Base-by-base conservation (phyloP, 768 basidiomycete genomes). In the Leccinum longicurvipes region DNA sequence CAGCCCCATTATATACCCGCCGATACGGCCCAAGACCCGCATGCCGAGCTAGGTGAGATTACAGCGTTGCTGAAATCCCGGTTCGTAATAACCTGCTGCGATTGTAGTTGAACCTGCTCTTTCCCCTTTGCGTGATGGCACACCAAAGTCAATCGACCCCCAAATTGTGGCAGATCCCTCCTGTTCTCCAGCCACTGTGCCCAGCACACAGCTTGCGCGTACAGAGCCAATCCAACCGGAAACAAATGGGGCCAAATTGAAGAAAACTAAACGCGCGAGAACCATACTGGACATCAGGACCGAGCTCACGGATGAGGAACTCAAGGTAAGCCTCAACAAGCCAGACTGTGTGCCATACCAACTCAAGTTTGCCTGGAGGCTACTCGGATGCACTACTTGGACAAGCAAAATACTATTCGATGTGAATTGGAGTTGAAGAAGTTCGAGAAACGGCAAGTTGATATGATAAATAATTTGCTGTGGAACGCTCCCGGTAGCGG, bases 261-360 rank as follows among this genome's bases (percentile, higher is more conserved):
- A 50, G 62, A 88, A 82, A 65, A 69, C 76, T 53, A 87, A 81
- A 57, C 74, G 75, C 3, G 61, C 79, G 10, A 77, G 84, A 45
- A 66, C 85, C 41, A 72, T 89, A 4, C 68, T 93, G 7, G 91
- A 93, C 67, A 72, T 78, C 5, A 79, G 89, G 57, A 93, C 84
- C 6, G 91, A 93, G 66, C 72, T 93, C 34, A 89, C 90, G 5
- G 89, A 92, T 56, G 86, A 89, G 4, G 89, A 93, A 71, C 74
- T 93, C 44, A 87, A 86, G 76, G 91, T 83, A 54, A 57, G 67
- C 25, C 34, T 23, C 39, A 42, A 19, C 46, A 46, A 48, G 21
- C 25, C 25, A 15, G 29, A 4, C 48, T 49, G 17, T 8, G 57
- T 39, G 3, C 44, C 34, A 53, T 50, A 58, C 14, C 50, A 54